A percentile compares a stretch with the other conserved stretches of the same genome.
Evolutionary conservation across 495 filamentous ascomycete species (phyloP).

Genomic region (Elaphomyces granulatus): DNA sequence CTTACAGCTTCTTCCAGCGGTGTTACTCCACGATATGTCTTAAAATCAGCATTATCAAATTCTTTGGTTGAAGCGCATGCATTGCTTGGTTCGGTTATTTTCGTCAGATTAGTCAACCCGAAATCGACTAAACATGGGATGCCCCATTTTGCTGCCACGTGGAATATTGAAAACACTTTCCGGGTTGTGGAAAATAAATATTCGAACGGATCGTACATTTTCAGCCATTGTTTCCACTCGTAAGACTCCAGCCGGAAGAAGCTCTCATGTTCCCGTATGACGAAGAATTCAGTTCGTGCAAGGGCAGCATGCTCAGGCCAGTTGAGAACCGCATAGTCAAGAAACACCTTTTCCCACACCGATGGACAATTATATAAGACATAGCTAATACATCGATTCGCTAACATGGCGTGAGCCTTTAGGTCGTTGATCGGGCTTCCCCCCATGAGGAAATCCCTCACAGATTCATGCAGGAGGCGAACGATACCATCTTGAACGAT

Average conservation of each 20-base stretch:
- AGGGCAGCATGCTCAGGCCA: constrained; percentile 3
- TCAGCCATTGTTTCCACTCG: constrained; percentile 2
- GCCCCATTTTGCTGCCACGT: constrained; percentile 7
- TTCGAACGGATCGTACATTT: no score
- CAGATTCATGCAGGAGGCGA: constrained; percentile 13
- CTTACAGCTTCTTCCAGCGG: no score
- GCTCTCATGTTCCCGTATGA: constrained; percentile 1
- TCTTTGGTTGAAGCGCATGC: no score
- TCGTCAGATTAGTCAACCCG: not conserved
- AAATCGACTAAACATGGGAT: constrained; percentile 1
- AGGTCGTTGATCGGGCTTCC: not conserved
- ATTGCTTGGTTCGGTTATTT: no score
- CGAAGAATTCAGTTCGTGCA: constrained; percentile 1
- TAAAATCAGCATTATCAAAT: no score
- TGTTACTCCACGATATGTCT: no score
- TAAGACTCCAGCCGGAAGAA: not conserved
- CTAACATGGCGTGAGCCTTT: constrained; percentile 3
- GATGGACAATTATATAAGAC: constrained; percentile 2
- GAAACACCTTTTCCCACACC: constrained; percentile 1
- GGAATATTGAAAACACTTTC: constrained; percentile 3
- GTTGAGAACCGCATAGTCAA: constrained; percentile 1
- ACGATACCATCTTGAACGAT: constrained; percentile 7
- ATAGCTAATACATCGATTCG: constrained; percentile 3
- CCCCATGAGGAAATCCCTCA: constrained; percentile 11
- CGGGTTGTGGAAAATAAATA: no score